Evolutionary conservation across 495 filamentous ascomycete species (phyloP), one percentile per base, ranked within the genome.

Genomic region (Bacidia rubella): DNA sequence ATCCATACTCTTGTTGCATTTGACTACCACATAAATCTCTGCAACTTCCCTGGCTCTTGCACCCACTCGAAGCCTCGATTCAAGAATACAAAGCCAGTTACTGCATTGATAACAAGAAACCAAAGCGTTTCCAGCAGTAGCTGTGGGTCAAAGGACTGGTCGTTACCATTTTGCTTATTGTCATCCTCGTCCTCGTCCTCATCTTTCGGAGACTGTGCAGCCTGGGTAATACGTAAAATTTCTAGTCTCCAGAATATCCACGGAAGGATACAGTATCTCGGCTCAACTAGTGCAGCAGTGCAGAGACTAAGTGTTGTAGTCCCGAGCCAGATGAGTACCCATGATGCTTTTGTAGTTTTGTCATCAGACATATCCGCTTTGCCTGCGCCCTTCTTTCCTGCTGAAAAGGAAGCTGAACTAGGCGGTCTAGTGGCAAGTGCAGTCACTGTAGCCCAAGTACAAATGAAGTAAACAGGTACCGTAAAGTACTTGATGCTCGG

Each of bases 221-320:
- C 29, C 29, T 5, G 29, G 15, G 5, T 15, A 15, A 5, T 15
- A 35, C 66, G 59, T 5, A 84, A 85, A 0, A 96, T 66, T 64
- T 94, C 79, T 11, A 95, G 67, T 9, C 93, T 74, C 86, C 88
- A 98, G 62, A 96, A 78, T 24, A 95, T 77, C 92, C 92, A 98
- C 0, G 90, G 90, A 2, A 94, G 72, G 62, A 97, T 90, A 62
- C 93, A 90, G 63, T 98, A 98, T 3, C 92, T 76, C 1, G 89
- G 90, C 60, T 98, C 92, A 11, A 98, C 90, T 1, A 98, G 75
- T 2, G 92, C 88, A 0, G 93, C 90, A 0, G 87, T 88, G 42
- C 93, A 64, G 21, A 97, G 74, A 1, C 85, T 90, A 7, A 92
- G 73, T 0, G 80, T 56, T 0, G 87, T 86, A 0, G 90, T 71